Evolutionary conservation across 2,329 filamentous ascomycete species (phyloP), one percentile per base, ranked within the genome.

Genomic region (Dactylellina parvicollis): DNA sequence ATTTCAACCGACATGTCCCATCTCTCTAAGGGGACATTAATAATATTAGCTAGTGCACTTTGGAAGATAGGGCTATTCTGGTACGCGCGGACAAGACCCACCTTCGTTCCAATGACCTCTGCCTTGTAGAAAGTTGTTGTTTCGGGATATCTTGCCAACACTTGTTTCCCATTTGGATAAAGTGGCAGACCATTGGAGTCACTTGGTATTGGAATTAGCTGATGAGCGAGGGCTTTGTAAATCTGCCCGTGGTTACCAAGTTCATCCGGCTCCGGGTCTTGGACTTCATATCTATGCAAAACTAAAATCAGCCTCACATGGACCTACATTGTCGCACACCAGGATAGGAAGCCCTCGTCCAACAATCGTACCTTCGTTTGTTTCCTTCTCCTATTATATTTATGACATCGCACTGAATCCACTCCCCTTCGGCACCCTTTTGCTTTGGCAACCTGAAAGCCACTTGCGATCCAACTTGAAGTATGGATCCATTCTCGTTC

Each of bases 71-170:
- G 28, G 9, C 28, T 7, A 30, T 14, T 24, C 28, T 34, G 36
- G n/a, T n/a, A 34, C 22, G 9, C 2, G 12, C 81, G 79, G 83
- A 84, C 59, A 28, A 38, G 34, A 62, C 82, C 75, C 83, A 85
- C 77, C 82, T 89, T 83, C 83, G 86, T 88, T 34, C 88, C 88
- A 81, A 91, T 90, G 7, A 94, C 91, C 76, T 92, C 90, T 0
- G 91, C 91, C 79, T 90, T 89, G 80, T 95, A 95, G 77, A 95
- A 94, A 0, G 90, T 93, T 0, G 91, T 93, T 0, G 91, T 94
- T 77, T 92, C 89, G 0, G 91, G 91, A 78, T 95, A 95, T 67
- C 92, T 83, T 0, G 91, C 91, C 66, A 94, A 83, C 7, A 94
- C 91, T 47, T 88, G 86, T 79, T 89, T 91, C 46, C 90, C 89